Percentiles rank a stretch among this genome's conserved stretches.
These are phyloP conservation scores for Aphanomyces cochlioides DNA, from an alignment of 352 stramenopile species.

Conservation along the genomic window DNA sequence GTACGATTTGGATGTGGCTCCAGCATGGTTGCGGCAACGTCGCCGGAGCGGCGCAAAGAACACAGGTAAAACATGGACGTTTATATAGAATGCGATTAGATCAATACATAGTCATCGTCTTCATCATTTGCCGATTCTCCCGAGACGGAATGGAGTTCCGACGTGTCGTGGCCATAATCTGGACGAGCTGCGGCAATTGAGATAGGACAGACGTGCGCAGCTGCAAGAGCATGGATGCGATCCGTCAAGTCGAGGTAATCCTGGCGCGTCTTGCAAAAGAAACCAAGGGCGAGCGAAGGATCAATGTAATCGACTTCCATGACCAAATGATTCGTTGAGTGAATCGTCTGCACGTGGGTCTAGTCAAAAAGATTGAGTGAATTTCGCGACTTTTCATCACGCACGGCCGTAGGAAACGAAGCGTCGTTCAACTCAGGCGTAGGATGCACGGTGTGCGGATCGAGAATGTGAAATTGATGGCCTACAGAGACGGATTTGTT, in stretches of 20 bases:
- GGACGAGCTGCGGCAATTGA: conserved; percentile 54
- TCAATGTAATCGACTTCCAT: conserved; percentile 89
- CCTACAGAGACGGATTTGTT: conserved; percentile 8
- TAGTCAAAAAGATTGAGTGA: conserved; percentile 36
- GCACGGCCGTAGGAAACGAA: conserved; percentile 30
- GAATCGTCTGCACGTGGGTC: conserved; percentile 58
- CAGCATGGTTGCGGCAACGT: no score
- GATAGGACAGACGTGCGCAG: conserved; percentile 53
- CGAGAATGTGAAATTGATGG: conserved; percentile 32
- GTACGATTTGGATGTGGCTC: no score
- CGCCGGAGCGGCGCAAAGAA: no score
- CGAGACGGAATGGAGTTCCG: conserved; percentile 57
- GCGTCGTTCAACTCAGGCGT: conserved; percentile 31
- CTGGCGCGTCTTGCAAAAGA: conserved; percentile 79
- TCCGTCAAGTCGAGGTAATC: conserved; percentile 71
- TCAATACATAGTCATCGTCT: conserved; percentile 57
- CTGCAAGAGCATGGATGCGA: conserved; percentile 46
- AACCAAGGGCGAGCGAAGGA: conserved; percentile 91
- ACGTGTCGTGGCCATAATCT: conserved; percentile 50
- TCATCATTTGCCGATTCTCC: conserved; percentile 47
- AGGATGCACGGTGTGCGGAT: conserved; percentile 48
- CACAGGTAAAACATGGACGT: no score
- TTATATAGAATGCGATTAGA: conserved; percentile 36
- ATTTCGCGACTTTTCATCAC: conserved; percentile 15
- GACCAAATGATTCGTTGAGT: conserved; percentile 53